Conservation (phyloP, 1,284 basidiomycete species). For the Phellopilus nigrolimitatus region DNA sequence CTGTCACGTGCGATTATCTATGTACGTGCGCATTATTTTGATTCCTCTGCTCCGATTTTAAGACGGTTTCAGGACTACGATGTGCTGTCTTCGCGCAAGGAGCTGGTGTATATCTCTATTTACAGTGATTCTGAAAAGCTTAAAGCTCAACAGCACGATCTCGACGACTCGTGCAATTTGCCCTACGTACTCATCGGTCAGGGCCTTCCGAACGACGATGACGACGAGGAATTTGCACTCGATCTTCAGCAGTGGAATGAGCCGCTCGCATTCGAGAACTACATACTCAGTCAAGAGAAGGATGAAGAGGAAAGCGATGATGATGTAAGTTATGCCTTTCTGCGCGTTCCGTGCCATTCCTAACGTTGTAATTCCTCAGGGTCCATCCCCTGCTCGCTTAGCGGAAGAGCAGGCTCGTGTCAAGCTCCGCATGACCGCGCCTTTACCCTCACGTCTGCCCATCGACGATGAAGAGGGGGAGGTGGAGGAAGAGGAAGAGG, state of each 20-base stretch:
- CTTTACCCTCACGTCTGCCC: constrained; percentile 14
- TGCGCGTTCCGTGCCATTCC: no score
- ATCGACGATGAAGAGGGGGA: constrained; percentile 12
- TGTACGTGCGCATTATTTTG: constrained; percentile 2
- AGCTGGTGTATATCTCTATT: constrained; percentile 17
- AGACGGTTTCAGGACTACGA: constrained; percentile 15
- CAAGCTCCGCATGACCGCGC: constrained; percentile 18
- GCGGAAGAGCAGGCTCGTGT: constrained; percentile 16
- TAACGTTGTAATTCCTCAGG: neutral
- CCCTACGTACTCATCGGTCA: constrained; percentile 14
- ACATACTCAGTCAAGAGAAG: constrained; percentile 10
- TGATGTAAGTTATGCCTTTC: constrained; percentile 12
- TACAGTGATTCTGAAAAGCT: constrained; percentile 11
- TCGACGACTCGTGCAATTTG: constrained; percentile 5
- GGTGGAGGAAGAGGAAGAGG: neutral
- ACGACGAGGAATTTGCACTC: constrained; percentile 19
- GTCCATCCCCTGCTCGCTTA: constrained; percentile 4
- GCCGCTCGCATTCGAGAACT: constrained; percentile 16
- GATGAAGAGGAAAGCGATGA: constrained; percentile 10
- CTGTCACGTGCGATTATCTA: constrained; percentile 13
- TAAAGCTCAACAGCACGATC: neutral
- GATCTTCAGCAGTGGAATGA: constrained; percentile 21
- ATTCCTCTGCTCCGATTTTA: neutral
- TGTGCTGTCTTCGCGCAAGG: constrained; percentile 3
- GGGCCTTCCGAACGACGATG: constrained; percentile 19